A percentile compares a stretch with the other conserved stretches of the same genome.
These are phyloP conservation scores for Pestalotiopsis sp. DNA, from an alignment of 2,329 filamentous ascomycete species.

Conservation along the genomic window DNA sequence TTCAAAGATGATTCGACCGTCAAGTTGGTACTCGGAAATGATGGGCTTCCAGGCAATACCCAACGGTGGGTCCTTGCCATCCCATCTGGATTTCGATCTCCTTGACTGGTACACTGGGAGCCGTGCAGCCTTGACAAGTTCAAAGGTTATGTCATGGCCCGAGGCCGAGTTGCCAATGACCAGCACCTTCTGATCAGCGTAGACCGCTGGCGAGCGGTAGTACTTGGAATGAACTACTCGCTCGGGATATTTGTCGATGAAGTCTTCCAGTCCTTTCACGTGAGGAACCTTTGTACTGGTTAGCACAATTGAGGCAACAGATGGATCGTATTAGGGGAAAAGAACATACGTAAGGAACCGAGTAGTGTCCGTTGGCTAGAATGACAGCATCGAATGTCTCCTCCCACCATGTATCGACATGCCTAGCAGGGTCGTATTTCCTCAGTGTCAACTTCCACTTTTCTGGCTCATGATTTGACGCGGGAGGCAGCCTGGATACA, in stretches of 20 bases:
- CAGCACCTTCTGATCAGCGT: slow-evolving; percentile 36
- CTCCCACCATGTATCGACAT: slow-evolving; percentile 57
- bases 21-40: slow-evolving; percentile 45
- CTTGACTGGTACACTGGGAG: slow-evolving; percentile 56
- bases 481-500: slow-evolving; percentile 36
- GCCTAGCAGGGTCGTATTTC: slow-evolving; percentile 43
- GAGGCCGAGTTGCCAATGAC: slow-evolving; percentile 49
- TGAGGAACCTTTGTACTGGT: slow-evolving; percentile 42
- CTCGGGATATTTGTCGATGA: slow-evolving; percentile 39
- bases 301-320: not conserved
- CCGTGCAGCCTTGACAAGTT: slow-evolving; percentile 38
- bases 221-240: slow-evolving; percentile 48
- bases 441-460: slow-evolving; percentile 53
- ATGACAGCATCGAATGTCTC: slow-evolving; percentile 51
- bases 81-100: slow-evolving; percentile 51
- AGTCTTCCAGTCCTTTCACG: slow-evolving; percentile 47
- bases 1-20: slow-evolving; percentile 46
- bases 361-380: slow-evolving; percentile 47
- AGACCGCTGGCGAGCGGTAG: slow-evolving; percentile 42
- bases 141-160: slow-evolving; percentile 41
- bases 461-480: slow-evolving; percentile 16
- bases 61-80: slow-evolving; percentile 46
- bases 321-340: not conserved
- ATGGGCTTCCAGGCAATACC: slow-evolving; percentile 59
- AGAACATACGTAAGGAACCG: slow-evolving; percentile 45